These are phyloP conservation scores for Pestalotiopsis sp. DNA, from an alignment of 2,329 filamentous ascomycete species.

Conservation along the genomic window DNA sequence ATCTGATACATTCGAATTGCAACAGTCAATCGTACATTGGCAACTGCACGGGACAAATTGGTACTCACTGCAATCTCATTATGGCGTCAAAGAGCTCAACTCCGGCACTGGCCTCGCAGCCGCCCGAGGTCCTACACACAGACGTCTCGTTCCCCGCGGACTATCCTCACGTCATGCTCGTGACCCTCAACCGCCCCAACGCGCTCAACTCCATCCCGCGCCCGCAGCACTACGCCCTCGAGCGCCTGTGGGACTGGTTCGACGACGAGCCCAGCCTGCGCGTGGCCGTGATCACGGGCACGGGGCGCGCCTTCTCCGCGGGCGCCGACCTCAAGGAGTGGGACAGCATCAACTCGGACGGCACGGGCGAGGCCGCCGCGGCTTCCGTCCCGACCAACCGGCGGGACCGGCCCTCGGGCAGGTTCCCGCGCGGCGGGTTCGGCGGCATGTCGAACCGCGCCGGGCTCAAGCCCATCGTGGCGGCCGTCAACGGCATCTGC, in stretches of 20 bases:
- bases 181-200: slow-evolving; percentile 61
- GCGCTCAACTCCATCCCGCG: slow-evolving; percentile 61
- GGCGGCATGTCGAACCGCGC: slow-evolving; percentile 66
- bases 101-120: slow-evolving; percentile 32
- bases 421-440: slow-evolving; percentile 55
- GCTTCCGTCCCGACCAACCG: background rate
- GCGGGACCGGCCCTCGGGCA: slow-evolving; percentile 18
- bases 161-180: slow-evolving; percentile 55
- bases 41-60: background rate
- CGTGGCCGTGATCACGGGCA: slow-evolving; percentile 66
- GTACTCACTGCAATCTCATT: background rate
- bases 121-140: slow-evolving; percentile 43
- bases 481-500: slow-evolving; percentile 75
- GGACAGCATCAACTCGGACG: slow-evolving; percentile 44
- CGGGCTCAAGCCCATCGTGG: slow-evolving; percentile 76
- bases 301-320: slow-evolving; percentile 67
- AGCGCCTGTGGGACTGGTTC: slow-evolving; percentile 59
- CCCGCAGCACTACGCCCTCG: slow-evolving; percentile 50
- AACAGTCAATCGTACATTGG: no score
- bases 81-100: background rate
- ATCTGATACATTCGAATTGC: no score
- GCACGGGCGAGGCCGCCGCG: slow-evolving; percentile 4
- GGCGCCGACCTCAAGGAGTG: slow-evolving; percentile 72
- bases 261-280: slow-evolving; percentile 63
- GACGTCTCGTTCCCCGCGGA: slow-evolving; percentile 50